Base-by-base conservation (phyloP, 2,329 filamentous ascomycete species). In the Aspergillus pseudoterreus region DNA sequence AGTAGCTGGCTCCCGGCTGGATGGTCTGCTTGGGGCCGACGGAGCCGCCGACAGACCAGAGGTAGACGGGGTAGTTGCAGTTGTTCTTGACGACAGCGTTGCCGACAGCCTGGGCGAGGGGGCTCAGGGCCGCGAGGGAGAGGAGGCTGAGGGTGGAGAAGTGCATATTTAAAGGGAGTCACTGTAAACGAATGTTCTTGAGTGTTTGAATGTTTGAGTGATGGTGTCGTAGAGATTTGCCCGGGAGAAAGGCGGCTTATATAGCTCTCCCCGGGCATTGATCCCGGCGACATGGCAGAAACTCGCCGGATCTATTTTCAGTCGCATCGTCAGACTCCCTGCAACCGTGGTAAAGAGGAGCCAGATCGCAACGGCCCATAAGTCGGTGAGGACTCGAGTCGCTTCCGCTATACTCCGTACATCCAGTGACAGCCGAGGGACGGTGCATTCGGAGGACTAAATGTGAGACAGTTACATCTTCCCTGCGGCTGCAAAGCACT, bases 71-170 rank as follows among this genome's bases (percentile, higher is more conserved):
- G 47, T 52, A 56, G 19, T 56, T 49, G 57, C 71, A 74, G 58
- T 68, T 66, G 63, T 75, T 75, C 54, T 63, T 54, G 17, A 75
- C 71, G 51, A 63, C 51, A 32, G 72, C 72, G 47, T 69, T 60
- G 52, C 72, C 71, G 17, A 69, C 57, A 43, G 70, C 69, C 49
- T 57, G 57, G 47, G 59, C 63, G 33, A 70, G 54, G 14, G 70
- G 63, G 32, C 65, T 57, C 51, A 72, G 60, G 43, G 65, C 58
- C 46, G 66, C 60, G 48, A 72, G 56, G 39, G 66, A 57, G 55
- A 64, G 53, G 49, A 67, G 49, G 46, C 63, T 22, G 14, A 65
- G 49, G 46, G 59, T 63, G 43, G 62, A 60, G 62, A 69, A 60
- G 47, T 65, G 64, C 70, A 72, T 73, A 41, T 60, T 33, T 44